Evolutionary conservation across 2,329 filamentous ascomycete genomes (phyloP), one percentile per base, ranked within the genome.

Genomic region (Microdochium bolleyi): DNA sequence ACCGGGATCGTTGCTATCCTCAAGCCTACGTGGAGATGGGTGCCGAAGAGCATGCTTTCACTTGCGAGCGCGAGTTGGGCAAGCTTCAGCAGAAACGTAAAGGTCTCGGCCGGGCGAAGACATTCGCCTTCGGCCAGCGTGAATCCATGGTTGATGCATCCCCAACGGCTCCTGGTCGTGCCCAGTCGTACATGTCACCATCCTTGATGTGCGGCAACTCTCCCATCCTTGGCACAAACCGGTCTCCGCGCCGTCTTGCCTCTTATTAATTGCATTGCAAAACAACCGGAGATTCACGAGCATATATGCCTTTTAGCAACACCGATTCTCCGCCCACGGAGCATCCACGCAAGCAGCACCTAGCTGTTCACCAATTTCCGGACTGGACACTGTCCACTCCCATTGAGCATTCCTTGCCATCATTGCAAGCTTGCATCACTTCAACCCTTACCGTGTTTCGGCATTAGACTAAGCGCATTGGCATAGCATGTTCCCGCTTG

Each of bases 11-110:
- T 56, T 99, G 94, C 76, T 94, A 85, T 62, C 94, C 94, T 22
- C 92, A 95, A 63, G 91, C 92, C 66, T 99, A 99, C 66, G 89
- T 99, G 54, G 91, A 94, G 70, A 99, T 99, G 94, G 88, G 85
- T 59, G 89, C 88, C 58, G 88, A 92, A 66, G 89, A 92, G 67
- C 92, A 99, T 70, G 88, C 90, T 62, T 85, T 85, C 63, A 94
- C 92, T 46, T 97, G 94, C 68, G 94, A 99, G 74, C 88, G 90
- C 61, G 92, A 95, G 63, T 86, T 99, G 77, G 90, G 91, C 63
- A 92, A 91, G 67, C 83, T 99, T 62, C 92, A 95, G 70, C 87
- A 94, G 67, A 79, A 76, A 61, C 84, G 92, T 62, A 87, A 88
- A 60, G 94, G 92, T 64, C 78, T 99, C 53, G 82, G 83, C 67